Conservation (phyloP, 2,329 filamentous ascomycete genomes). For the Fusarium bulbicola region DNA sequence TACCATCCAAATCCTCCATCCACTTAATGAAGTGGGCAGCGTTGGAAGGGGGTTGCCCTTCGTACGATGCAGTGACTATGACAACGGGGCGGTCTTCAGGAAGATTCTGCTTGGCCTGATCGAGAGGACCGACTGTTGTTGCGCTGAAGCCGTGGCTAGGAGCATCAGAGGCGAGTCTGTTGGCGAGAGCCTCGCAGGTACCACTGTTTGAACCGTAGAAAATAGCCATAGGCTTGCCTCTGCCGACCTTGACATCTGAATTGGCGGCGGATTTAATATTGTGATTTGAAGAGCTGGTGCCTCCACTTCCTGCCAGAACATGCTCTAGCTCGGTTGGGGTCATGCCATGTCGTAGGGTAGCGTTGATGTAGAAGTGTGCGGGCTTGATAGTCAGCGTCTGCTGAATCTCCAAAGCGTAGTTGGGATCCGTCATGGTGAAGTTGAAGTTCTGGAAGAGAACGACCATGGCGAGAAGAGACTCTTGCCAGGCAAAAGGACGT, state of each 20-base stretch:
- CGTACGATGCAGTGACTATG: constrained; percentile 76
- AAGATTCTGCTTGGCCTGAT: constrained; percentile 68
- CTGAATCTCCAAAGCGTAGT: constrained; percentile 65
- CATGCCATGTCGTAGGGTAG: constrained; percentile 60
- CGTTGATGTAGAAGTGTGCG: constrained; percentile 69
- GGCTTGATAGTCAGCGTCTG: constrained; percentile 70
- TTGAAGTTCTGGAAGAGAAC: constrained; percentile 78
- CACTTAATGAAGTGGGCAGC: constrained; percentile 74
- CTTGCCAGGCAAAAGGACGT: constrained; percentile 78
- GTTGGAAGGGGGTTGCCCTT: constrained; percentile 79
- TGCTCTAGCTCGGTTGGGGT: constrained; percentile 58
- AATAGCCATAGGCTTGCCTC: constrained; percentile 64
- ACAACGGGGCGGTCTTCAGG: constrained; percentile 69
- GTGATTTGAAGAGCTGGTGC: constrained; percentile 1
- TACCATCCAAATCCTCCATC: constrained; percentile 60
- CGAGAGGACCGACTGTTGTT: constrained; percentile 62
- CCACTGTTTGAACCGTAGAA: constrained; percentile 79
- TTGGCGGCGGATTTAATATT: constrained; percentile 7
- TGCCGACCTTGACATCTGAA: not conserved
- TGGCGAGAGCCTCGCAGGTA: constrained; percentile 78
- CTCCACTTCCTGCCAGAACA: constrained; percentile 46
- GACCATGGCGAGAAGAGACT: constrained; percentile 68
- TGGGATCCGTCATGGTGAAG: constrained; percentile 66
- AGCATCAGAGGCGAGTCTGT: constrained; percentile 67
- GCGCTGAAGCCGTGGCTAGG: constrained; percentile 67